Evolutionary conservation across 768 basidiomycete species (phyloP).

Genomic region (Kwoniella sp.): DNA sequence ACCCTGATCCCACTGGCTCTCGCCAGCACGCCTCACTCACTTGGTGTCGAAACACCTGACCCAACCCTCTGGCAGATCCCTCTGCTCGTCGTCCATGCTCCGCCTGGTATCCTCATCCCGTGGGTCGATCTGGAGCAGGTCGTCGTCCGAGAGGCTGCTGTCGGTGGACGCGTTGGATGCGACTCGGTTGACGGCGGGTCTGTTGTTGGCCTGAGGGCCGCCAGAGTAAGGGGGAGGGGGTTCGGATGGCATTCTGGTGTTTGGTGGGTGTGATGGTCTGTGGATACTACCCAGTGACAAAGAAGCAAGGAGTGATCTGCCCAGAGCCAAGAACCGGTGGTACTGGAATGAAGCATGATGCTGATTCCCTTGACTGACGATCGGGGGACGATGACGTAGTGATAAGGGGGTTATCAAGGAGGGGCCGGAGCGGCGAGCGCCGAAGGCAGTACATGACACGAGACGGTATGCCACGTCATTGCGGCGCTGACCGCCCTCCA

Average conservation of each 20-base stretch:
- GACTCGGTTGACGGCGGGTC: slow-evolving; percentile 1
- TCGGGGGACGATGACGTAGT: too few species aligned
- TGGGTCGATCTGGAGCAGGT: background rate
- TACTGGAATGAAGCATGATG: too few species aligned
- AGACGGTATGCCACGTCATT: too few species aligned
- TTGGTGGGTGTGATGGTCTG: too few species aligned
- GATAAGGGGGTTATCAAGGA: too few species aligned
- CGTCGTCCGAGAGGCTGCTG: background rate
- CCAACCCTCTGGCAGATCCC: slow-evolving; percentile 48
- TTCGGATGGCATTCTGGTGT: background rate
- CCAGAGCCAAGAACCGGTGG: too few species aligned
- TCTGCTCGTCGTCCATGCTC: slow-evolving; percentile 46
- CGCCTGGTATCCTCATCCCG: slow-evolving; percentile 24
- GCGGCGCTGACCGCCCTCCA: too few species aligned
- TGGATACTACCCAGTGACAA: too few species aligned
- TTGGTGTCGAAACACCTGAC: slow-evolving; percentile 47
- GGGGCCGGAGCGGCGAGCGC: too few species aligned
- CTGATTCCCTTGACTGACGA: too few species aligned
- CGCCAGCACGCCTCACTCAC: slow-evolving; percentile 12
- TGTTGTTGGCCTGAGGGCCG: background rate
- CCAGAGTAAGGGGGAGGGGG: slow-evolving; percentile 3
- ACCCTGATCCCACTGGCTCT: background rate
- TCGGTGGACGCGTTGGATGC: slow-evolving; percentile 2
- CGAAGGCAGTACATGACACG: too few species aligned
- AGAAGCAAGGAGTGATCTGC: too few species aligned